These are phyloP conservation scores for Lactifluus subvellereus DNA, from an alignment of 768 basidiomycete species.

Conservation along the genomic window DNA sequence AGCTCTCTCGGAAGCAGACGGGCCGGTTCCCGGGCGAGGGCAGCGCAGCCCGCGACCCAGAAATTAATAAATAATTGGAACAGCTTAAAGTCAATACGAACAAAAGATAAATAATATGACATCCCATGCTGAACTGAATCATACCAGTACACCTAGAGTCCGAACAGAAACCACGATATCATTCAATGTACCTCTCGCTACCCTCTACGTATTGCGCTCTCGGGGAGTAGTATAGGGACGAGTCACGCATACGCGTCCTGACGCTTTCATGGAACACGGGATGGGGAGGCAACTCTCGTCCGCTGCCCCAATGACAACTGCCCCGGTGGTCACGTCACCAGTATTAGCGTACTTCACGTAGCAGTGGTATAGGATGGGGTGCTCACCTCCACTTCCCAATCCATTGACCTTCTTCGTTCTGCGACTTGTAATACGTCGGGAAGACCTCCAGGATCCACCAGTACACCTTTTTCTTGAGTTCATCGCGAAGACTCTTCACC, in stretches of 20 bases:
- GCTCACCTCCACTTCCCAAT: constrained; percentile 50
- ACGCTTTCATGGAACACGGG: constrained; percentile 64
- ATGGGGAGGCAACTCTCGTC: constrained; percentile 43
- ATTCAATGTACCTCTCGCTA: neutral
- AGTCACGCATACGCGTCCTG: constrained; percentile 46
- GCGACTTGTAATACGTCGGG: constrained; percentile 49
- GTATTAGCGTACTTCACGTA: neutral
- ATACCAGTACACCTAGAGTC: too few relatives aligned
- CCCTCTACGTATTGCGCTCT: constrained; percentile 37
- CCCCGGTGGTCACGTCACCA: neutral
- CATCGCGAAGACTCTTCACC: constrained; percentile 49
- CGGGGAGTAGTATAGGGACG: constrained; percentile 49
- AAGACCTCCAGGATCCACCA: constrained; percentile 75
- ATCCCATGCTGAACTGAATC: too few relatives aligned
- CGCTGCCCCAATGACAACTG: constrained; percentile 53
- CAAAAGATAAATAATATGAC: too few relatives aligned
- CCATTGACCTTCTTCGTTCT: constrained; percentile 53
- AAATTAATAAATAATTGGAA: too few relatives aligned
- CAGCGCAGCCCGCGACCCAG: too few relatives aligned
- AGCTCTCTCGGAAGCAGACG: too few relatives aligned
- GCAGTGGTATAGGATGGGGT: neutral
- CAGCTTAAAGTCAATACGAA: too few relatives aligned
- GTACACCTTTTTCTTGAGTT: constrained; percentile 36
- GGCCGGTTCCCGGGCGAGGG: too few relatives aligned
- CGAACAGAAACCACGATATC: neutral